Evolutionary conservation across 768 basidiomycete species (phyloP), one percentile per base, ranked within the genome.

Genomic region (Xerocomellus amylosporus): DNA sequence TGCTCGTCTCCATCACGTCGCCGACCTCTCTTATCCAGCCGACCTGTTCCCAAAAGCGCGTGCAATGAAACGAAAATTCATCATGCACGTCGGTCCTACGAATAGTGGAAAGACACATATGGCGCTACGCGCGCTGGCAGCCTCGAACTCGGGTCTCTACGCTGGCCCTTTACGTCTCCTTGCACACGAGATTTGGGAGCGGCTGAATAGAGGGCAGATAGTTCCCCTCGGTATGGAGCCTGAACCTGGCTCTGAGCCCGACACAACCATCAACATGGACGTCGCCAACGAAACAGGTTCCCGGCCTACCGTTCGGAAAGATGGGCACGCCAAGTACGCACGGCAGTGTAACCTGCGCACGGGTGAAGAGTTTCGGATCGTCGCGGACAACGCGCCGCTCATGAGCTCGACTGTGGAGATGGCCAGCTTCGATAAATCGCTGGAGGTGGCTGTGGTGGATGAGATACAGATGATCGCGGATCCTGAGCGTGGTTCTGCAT

Each of bases 31-130:
- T n/a, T 76, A 73, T 53, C 80, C 80, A 1, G 78, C 77, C 0
- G 84, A 85, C 54, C 65, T 72, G 12, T 85, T 67, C 61, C 64
- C 73, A 0, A 17, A 49, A 9, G 84, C 93, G 0, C 84, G 96
- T 10, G 63, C 69, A 12, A 73, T 85, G 58, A 79, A 77, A 17
- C 81, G 95, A 19, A 90, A 86, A 61, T 75, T 98, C 61, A 87
- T 95, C 68, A 86, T 98, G 78, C 96, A 99, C 63, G 93, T 99
- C 38, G 97, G 96, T 0, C 97, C 97, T 0, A 98, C 97, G 22
- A 99, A 98, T 71, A 92, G 90, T 58, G 97, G 96, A 30, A 99
- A 99, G 75, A 99, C 96, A 0, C 86, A 98, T 65, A 86, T 89
- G 64, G 97, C 96, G 0, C 75, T 99, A 9, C 86, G 91, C 41